Percentiles rank a stretch among this genome's conserved stretches.
These are phyloP conservation scores for Mayamaea pseudoterrestris DNA, from an alignment of 108 stramenopile species.

Conservation along the genomic window DNA sequence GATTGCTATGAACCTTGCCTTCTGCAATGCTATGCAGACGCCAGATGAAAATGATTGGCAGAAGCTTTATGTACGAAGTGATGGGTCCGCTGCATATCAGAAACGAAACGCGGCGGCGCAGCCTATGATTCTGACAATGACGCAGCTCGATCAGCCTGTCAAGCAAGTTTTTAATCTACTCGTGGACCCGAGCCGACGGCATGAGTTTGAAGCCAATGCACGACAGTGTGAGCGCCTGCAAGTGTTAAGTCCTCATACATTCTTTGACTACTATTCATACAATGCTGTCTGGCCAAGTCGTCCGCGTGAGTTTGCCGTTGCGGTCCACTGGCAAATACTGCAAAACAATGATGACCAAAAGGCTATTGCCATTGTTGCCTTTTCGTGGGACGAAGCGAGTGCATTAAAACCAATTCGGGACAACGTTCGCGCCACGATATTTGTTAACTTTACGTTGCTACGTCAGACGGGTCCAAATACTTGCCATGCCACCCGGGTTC, in stretches of 20 bases:
- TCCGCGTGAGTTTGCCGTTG: conserved; percentile 26
- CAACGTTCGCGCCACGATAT: conserved; percentile 19
- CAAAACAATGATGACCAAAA: conserved; percentile 1
- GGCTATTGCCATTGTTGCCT: conserved; percentile 19
- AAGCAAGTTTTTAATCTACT: conserved; percentile 8
- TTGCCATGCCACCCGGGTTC: conserved; percentile 14
- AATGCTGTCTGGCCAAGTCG: conserved; percentile 35
- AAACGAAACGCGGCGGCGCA: no score
- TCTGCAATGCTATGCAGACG: no score
- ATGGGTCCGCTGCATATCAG: no score
- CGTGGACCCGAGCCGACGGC: conserved; percentile 1
- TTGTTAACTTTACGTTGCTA: conserved; percentile 7
- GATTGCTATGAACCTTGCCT: no score
- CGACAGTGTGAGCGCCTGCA: neutral
- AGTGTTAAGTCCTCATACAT: conserved; percentile 2
- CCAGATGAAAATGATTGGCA: no score
- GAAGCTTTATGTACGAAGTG: no score
- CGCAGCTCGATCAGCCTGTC: no score
- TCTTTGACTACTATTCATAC: conserved; percentile 6
- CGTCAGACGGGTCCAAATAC: neutral
- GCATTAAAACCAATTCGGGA: conserved; percentile 5
- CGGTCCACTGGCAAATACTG: conserved; percentile 26
- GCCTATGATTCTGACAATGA: no score
- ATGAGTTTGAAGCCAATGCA: conserved; percentile 3
- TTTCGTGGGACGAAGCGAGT: conserved; percentile 23